phyloP scores from a whole-genome alignment of 2,329 filamentous ascomycete species.

The Hypomyces perniciosus region DNA sequence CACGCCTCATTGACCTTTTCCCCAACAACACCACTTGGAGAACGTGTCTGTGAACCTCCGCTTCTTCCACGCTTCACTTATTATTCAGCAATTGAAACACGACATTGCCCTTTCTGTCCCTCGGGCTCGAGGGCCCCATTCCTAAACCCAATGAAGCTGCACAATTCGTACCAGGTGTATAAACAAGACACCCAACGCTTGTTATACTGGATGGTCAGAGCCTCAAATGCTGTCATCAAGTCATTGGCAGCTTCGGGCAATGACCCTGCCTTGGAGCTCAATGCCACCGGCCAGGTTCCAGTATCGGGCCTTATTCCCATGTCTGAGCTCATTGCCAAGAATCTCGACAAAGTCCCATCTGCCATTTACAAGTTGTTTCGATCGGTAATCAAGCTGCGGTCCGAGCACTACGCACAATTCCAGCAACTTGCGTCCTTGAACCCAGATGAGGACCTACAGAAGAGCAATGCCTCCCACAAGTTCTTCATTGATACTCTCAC shows the following conservation, averaged over 20 bases:
- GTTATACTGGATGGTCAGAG: constrained; percentile 34
- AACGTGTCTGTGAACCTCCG: too few relatives aligned
- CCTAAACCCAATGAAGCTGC: constrained; percentile 30
- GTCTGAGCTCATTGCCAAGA: constrained; percentile 33
- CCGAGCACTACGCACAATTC: constrained; percentile 24
- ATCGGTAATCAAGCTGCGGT: constrained; percentile 32
- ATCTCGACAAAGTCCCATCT: constrained; percentile 27
- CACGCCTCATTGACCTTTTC: too few relatives aligned
- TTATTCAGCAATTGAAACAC: too few relatives aligned
- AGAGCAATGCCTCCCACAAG: constrained; percentile 35
- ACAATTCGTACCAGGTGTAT: constrained; percentile 31
- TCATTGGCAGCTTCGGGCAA: constrained; percentile 15
- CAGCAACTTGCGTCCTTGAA: constrained; percentile 25
- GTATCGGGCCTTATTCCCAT: constrained; percentile 32
- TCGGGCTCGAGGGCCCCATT: too few relatives aligned
- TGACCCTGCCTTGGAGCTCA: constrained; percentile 18
- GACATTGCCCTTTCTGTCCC: too few relatives aligned
- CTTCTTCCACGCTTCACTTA: too few relatives aligned
- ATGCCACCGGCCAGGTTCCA: constrained; percentile 33
- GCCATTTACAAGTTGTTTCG: constrained; percentile 31
- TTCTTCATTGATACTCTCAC: constrained; percentile 37
- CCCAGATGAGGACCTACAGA: constrained; percentile 30
- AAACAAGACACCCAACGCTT: constrained; percentile 33
- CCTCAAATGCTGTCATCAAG: constrained; percentile 31
- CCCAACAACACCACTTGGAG: too few relatives aligned